These are phyloP conservation scores for Mycena indigotica DNA, from an alignment of 768 basidiomycete species.

Conservation along the genomic window DNA sequence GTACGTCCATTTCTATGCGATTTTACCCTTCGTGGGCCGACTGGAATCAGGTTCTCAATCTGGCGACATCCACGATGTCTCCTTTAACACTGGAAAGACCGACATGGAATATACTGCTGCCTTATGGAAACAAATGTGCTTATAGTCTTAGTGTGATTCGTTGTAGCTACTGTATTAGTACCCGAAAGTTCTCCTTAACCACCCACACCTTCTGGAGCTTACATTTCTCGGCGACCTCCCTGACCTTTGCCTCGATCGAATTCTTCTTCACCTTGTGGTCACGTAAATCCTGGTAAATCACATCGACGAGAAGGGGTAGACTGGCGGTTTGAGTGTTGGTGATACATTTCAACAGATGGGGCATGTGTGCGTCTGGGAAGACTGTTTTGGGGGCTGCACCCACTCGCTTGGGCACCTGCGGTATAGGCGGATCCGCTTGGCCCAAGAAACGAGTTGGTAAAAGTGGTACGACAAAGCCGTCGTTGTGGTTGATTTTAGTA, in stretches of 20 bases:
- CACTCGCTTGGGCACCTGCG: slow-evolving; percentile 25
- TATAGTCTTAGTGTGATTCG: background rate
- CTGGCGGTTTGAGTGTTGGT: slow-evolving; percentile 60
- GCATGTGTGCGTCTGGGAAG: slow-evolving; percentile 71
- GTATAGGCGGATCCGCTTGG: slow-evolving; percentile 16
- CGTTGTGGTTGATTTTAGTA: slow-evolving; percentile 34
- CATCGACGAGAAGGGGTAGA: slow-evolving; percentile 69
- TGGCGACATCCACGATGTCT: slow-evolving; percentile 47
- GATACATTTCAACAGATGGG: slow-evolving; percentile 65
- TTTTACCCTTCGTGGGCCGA: background rate
- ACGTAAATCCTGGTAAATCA: slow-evolving; percentile 69
- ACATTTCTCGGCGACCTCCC: slow-evolving; percentile 75
- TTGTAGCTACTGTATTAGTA: background rate
- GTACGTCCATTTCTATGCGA: slow-evolving; percentile 48
- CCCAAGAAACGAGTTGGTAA: slow-evolving; percentile 42
- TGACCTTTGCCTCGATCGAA: slow-evolving; percentile 78
- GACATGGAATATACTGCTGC: slow-evolving; percentile 41
- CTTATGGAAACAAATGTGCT: slow-evolving; percentile 46
- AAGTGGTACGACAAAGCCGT: slow-evolving; percentile 49
- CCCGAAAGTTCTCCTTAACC: slow-evolving; percentile 49
- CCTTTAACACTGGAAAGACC: slow-evolving; percentile 36
- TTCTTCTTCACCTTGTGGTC: slow-evolving; percentile 80
- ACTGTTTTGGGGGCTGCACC: slow-evolving; percentile 48
- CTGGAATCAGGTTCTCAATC: slow-evolving; percentile 47
- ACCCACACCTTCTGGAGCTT: slow-evolving; percentile 76